Percentiles rank a stretch among this genome's conserved stretches.
Conservation (phyloP, 2,329 filamentous ascomycete genomes). For the Claviceps cyperi region DNA sequence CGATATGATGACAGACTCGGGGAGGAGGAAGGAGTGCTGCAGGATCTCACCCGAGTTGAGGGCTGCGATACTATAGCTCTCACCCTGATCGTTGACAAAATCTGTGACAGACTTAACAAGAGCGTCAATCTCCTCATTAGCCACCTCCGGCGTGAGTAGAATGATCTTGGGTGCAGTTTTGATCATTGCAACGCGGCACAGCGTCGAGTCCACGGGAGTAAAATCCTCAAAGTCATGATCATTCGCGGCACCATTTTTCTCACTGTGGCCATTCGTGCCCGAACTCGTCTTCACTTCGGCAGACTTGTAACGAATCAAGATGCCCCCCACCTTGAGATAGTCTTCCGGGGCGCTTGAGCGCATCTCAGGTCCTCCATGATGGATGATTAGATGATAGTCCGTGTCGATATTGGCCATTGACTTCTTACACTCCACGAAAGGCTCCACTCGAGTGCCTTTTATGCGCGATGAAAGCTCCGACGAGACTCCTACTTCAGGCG, state of each 20-base stretch:
- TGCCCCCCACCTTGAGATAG: constrained; percentile 16
- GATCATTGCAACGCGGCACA: not conserved
- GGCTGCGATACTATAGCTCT: not conserved
- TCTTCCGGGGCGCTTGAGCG: constrained; percentile 8
- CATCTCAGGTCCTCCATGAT: constrained; percentile 7
- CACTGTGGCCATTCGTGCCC: not conserved
- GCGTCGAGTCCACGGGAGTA: not conserved
- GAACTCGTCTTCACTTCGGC: not conserved
- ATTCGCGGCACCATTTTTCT: not conserved
- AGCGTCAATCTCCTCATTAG: not conserved
- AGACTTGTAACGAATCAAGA: constrained; percentile 10
- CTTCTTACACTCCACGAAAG: constrained; percentile 16
- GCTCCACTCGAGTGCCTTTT: constrained; percentile 7
- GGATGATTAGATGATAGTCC: constrained; percentile 21
- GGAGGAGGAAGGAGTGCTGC: constrained; percentile 7
- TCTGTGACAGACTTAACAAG: not conserved
- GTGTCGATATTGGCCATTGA: constrained; percentile 11
- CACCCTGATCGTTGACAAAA: not conserved
- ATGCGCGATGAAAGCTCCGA: constrained; percentile 4
- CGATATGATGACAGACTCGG: constrained; percentile 25
- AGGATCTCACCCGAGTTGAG: constrained; percentile 2
- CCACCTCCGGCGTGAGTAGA: constrained; percentile 1
- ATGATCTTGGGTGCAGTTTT: not conserved
- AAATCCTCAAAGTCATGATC: not conserved
- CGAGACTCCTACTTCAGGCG: constrained; percentile 1